phyloP scores from a whole-genome alignment of 768 basidiomycete genomes.

The Boletus sp. region DNA sequence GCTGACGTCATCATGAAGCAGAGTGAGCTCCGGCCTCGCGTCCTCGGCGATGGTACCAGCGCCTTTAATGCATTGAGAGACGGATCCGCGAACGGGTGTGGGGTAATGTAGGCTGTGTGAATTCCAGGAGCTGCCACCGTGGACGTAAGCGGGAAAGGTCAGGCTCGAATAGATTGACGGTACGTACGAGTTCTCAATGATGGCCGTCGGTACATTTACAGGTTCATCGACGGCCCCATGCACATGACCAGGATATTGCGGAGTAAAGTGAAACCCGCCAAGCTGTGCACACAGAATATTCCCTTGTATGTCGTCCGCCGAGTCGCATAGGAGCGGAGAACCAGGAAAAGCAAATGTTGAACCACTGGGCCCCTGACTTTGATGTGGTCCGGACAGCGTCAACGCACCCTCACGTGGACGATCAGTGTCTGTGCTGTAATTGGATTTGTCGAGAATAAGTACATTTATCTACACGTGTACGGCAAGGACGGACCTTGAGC shows the following conservation, averaged over 20 bases:
- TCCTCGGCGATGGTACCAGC: conserved; percentile 21
- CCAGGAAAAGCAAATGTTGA: conserved; percentile 9
- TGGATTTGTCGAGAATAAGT: conserved; percentile 15
- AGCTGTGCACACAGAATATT: conserved; percentile 23
- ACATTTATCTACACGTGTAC: conserved; percentile 22
- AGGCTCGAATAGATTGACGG: conserved; percentile 5
- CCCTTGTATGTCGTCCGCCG: conserved; percentile 26
- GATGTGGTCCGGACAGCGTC: conserved; percentile 21
- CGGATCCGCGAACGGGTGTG: conserved; percentile 21
- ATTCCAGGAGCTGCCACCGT: conserved; percentile 24
- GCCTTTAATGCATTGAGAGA: conserved; percentile 15
- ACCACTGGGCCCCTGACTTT: conserved; percentile 16
- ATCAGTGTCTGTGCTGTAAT: conserved; percentile 23
- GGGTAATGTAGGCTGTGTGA: conserved; percentile 28
- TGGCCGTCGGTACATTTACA: conserved; percentile 26
- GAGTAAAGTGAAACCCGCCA: conserved; percentile 27
- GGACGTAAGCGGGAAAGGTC: conserved; percentile 23
- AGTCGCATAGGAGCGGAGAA: conserved; percentile 9
- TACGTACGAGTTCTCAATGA: conserved; percentile 28
- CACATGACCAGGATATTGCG: conserved; percentile 12
- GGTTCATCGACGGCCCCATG: conserved; percentile 18
- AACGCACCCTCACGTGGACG: conserved; percentile 21
- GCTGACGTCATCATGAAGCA: conserved; percentile 24
- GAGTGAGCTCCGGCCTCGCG: conserved; percentile 20
- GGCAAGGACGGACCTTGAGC: conserved; percentile 32